Percentiles rank a stretch among this genome's conserved stretches.
Evolutionary conservation across 352 stramenopile species (phyloP).

Genomic region (Phytopythium kandeliae): DNA sequence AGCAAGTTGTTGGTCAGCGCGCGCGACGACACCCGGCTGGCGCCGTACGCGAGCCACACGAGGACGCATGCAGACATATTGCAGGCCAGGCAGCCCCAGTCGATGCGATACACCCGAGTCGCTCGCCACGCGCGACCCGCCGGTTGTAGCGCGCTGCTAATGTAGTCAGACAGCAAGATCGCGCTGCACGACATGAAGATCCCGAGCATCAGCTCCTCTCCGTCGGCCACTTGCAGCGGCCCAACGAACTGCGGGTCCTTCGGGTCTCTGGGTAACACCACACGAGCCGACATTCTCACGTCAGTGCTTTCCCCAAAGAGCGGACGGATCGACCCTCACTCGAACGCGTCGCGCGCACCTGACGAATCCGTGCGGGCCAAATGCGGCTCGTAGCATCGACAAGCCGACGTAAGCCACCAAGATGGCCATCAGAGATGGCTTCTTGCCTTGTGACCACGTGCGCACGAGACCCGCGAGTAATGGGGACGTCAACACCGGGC

Average conservation of each 20-base stretch:
- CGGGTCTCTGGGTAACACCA: slow-evolving; percentile 66
- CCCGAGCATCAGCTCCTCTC: slow-evolving; percentile 58
- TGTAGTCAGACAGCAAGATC: slow-evolving; percentile 45
- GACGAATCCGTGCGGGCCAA: slow-evolving; percentile 61
- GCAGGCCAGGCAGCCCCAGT: slow-evolving; percentile 57
- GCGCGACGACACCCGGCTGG: slow-evolving; percentile 34
- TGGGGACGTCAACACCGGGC: slow-evolving; percentile 9
- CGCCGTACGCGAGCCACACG: slow-evolving; percentile 41
- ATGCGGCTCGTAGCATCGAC: slow-evolving; percentile 31
- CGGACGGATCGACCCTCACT: no score
- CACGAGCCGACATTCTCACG: no score
- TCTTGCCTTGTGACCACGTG: slow-evolving; percentile 13
- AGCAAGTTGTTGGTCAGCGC: slow-evolving; percentile 48
- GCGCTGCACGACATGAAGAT: slow-evolving; percentile 74
- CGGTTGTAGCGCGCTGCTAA: slow-evolving; percentile 17
- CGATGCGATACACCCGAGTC: slow-evolving; percentile 16
- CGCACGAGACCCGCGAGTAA: slow-evolving; percentile 8
- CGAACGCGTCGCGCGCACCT: slow-evolving; percentile 20
- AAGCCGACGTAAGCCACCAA: slow-evolving; percentile 30
- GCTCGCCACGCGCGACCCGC: not conserved
- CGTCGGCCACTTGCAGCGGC: slow-evolving; percentile 45
- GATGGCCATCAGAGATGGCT: slow-evolving; percentile 24
- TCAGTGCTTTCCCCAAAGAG: no score
- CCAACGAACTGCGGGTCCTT: slow-evolving; percentile 79
- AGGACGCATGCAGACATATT: slow-evolving; percentile 47